Conservation (phyloP, 768 basidiomycete species). For the Favolaschia claudopus region DNA sequence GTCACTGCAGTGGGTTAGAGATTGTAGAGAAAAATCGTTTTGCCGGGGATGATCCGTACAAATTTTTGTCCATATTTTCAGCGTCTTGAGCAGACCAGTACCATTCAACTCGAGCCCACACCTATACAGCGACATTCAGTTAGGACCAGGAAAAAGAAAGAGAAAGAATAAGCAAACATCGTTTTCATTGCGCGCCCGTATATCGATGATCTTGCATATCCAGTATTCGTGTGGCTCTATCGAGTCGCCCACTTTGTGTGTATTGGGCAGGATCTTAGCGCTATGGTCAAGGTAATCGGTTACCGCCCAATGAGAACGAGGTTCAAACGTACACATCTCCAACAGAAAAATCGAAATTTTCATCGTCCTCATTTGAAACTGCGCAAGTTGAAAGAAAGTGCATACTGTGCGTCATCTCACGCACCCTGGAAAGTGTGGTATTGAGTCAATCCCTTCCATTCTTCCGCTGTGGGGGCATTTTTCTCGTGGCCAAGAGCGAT, state of each 20-base stretch:
- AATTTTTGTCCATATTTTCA: slow-evolving; percentile 49
- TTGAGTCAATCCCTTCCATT: too few relatives aligned
- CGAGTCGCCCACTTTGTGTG: neutral
- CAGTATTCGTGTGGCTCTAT: neutral
- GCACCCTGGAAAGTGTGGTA: too few relatives aligned
- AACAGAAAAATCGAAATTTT: too few relatives aligned
- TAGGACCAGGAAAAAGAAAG: neutral
- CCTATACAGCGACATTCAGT: slow-evolving; percentile 40
- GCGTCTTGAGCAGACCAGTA: slow-evolving; percentile 62
- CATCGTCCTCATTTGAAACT: too few relatives aligned
- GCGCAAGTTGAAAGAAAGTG: too few relatives aligned
- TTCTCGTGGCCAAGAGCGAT: too few relatives aligned
- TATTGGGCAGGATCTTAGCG: neutral
- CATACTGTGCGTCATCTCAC: too few relatives aligned
- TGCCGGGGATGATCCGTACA: slow-evolving; percentile 44
- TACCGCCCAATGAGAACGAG: too few relatives aligned
- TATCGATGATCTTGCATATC: neutral
- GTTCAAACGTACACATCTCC: too few relatives aligned
- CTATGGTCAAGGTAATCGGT: too few relatives aligned
- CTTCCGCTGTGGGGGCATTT: too few relatives aligned
- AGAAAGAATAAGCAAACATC: slow-evolving; percentile 1
- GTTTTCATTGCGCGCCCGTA: neutral
- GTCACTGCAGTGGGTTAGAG: slow-evolving; percentile 41
- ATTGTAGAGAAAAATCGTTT: neutral
- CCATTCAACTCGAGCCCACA: slow-evolving; percentile 65